Conservation (phyloP, 768 basidiomycete genomes). For the Mycena kentingensis region DNA sequence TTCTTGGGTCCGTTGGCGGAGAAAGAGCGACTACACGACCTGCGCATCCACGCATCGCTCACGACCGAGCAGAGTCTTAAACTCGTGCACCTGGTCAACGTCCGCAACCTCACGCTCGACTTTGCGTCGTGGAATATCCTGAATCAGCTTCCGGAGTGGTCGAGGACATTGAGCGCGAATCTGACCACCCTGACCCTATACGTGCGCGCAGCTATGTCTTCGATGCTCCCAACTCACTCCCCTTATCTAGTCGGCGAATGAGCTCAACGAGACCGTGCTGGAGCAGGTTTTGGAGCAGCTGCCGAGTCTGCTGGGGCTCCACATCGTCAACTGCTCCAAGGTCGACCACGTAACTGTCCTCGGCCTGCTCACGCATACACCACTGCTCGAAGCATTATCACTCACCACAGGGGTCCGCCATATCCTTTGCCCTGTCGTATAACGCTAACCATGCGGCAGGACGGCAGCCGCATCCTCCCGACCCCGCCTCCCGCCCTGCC, state of each 20-base stretch:
- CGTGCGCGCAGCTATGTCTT: conserved; percentile 43
- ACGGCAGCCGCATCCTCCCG: conserved; percentile 33
- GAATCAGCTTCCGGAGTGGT: conserved; percentile 62
- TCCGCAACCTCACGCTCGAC: conserved; percentile 56
- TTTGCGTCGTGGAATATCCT: conserved; percentile 64
- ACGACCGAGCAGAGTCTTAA: conserved; percentile 49
- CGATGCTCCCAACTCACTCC: neutral
- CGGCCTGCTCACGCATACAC: conserved; percentile 47
- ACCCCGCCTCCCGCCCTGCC: conserved; percentile 38
- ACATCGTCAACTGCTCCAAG: conserved; percentile 61
- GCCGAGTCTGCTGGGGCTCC: conserved; percentile 56
- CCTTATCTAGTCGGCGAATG: conserved; percentile 51
- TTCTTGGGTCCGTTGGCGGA: conserved; percentile 50
- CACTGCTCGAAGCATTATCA: conserved; percentile 60
- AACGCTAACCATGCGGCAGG: conserved; percentile 30
- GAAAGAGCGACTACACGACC: conserved; percentile 44
- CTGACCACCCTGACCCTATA: conserved; percentile 59
- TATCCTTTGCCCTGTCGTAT: conserved; percentile 4
- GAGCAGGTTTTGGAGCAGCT: conserved; percentile 49
- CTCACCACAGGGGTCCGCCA: conserved; percentile 57
- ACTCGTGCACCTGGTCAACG: conserved; percentile 40
- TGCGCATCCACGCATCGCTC: conserved; percentile 58
- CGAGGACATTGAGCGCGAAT: conserved; percentile 40
- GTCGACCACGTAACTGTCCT: conserved; percentile 56
- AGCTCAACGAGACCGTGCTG: conserved; percentile 56